Conservation (phyloP, 352 stramenopile species). For the Globisporangium megalacanthum region DNA sequence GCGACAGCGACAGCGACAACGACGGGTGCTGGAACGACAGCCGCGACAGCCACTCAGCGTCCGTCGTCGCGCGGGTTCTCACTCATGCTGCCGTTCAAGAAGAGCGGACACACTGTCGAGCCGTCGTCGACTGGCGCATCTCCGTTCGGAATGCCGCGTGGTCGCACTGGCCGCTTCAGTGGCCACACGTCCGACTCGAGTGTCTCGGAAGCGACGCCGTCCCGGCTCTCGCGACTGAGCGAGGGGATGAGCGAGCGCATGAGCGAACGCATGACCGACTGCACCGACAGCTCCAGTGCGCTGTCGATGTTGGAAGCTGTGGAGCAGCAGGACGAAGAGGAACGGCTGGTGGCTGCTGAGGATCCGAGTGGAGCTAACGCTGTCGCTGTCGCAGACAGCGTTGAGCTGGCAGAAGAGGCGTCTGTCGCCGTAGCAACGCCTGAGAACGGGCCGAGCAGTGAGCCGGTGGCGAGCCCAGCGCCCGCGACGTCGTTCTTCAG, state of each 20-base stretch:
- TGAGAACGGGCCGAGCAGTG: not conserved
- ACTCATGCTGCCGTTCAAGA: slow-evolving; percentile 50
- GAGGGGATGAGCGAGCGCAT: slow-evolving; percentile 5
- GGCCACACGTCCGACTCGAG: slow-evolving; percentile 11
- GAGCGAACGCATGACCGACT: slow-evolving; percentile 11
- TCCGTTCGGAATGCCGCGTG: not conserved
- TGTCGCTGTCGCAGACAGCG: no score
- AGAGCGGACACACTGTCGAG: slow-evolving; percentile 19
- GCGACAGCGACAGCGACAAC: not conserved
- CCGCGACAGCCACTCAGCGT: slow-evolving; percentile 1
- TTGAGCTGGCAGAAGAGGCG: not conserved
- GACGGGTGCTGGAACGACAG: not conserved
- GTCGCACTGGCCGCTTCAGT: no score
- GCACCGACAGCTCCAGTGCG: slow-evolving; percentile 6
- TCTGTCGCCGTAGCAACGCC: not conserved
- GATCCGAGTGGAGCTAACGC: no score
- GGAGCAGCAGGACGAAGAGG: not conserved
- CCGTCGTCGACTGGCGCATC: not conserved
- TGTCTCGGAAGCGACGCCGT: slow-evolving; percentile 7
- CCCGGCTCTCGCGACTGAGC: not conserved
- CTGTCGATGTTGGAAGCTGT: slow-evolving; percentile 5
- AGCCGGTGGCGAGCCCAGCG: not conserved
- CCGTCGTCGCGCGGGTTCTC: slow-evolving; percentile 33
- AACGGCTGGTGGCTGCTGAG: no score
- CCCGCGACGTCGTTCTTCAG: slow-evolving; percentile 8